Evolutionary conservation across 371 early-diverging fungal species (phyloP).

Genomic region (Rhizopus delemar): DNA sequence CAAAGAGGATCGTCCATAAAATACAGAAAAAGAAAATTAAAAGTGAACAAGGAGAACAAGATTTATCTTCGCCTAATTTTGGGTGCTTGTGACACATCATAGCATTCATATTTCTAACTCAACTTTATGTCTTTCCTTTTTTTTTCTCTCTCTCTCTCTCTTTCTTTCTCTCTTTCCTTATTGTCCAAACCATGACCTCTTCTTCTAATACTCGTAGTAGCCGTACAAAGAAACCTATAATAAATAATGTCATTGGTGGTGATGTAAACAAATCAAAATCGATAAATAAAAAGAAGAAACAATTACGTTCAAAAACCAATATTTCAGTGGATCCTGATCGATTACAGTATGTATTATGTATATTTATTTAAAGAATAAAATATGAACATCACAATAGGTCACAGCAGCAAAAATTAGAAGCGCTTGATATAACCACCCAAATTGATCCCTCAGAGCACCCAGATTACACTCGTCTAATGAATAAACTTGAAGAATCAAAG

Average conservation of each 20-base stretch:
- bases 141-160: slow-evolving; percentile 5
- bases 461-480: slow-evolving; percentile 31
- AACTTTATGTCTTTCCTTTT: slow-evolving; percentile 8
- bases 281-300: slow-evolving; percentile 3
- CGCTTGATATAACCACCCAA: background rate
- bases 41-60: background rate
- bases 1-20: background rate
- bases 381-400: background rate
- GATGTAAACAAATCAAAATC: background rate
- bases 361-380: background rate
- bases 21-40: slow-evolving; percentile 17
- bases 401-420: background rate
- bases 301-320: slow-evolving; percentile 1
- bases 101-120: slow-evolving; percentile 20
- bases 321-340: background rate
- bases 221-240: slow-evolving; percentile 20
- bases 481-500: slow-evolving; percentile 27
- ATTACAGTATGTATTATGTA: background rate
- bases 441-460: slow-evolving; percentile 27
- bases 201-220: slow-evolving; percentile 26
- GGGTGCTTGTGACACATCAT: slow-evolving; percentile 29
- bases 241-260: slow-evolving; percentile 5
- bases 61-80: background rate
- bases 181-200: slow-evolving; percentile 16
- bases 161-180: slow-evolving; percentile 7